A percentile compares a stretch with the other conserved stretches of the same genome.
Evolutionary conservation across 345 rosid genomes (phyloP).

Genomic region (Bruguiera gymnorhiza): DNA sequence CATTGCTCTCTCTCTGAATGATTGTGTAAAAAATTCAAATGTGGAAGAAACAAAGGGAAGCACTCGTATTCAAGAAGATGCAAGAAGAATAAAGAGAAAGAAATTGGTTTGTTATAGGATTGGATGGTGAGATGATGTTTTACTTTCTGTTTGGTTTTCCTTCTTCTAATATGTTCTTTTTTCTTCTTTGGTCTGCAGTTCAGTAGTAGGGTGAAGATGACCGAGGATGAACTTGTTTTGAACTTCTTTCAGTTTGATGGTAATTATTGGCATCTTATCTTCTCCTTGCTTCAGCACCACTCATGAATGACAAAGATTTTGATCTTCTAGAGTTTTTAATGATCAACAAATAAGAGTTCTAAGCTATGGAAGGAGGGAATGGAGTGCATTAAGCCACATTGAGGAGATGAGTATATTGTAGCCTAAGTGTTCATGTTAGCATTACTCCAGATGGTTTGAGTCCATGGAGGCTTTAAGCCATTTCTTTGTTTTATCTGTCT

Average conservation of each 20-base stretch:
- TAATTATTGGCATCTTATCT: constrained; percentile 25
- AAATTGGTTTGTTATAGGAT: constrained; percentile 41
- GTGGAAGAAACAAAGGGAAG: constrained; percentile 32
- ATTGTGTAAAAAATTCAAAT: constrained; percentile 24
- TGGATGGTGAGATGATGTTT: not conserved
- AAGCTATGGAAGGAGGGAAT: too few relatives aligned
- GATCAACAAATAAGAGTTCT: too few relatives aligned
- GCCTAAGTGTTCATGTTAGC: too few relatives aligned
- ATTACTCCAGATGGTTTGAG: too few relatives aligned
- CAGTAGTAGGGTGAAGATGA: constrained; percentile 65
- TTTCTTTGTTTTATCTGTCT: too few relatives aligned
- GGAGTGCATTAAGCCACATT: too few relatives aligned
- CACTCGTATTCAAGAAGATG: constrained; percentile 16
- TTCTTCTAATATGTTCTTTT: constrained; percentile 4
- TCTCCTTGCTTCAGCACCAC: not conserved
- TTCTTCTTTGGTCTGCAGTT: constrained; percentile 33
- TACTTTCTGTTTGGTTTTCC: not conserved
- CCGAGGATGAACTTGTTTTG: constrained; percentile 68
- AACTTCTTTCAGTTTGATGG: constrained; percentile 84
- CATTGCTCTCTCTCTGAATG: constrained; percentile 67
- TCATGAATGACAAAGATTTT: not conserved
- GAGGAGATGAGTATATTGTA: too few relatives aligned
- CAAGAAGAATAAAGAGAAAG: constrained; percentile 39
- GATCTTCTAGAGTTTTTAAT: too few relatives aligned
- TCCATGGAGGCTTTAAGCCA: too few relatives aligned